Base-by-base conservation (phyloP, 2,329 filamentous ascomycete species). In the Sporothrix dimorphospora region DNA sequence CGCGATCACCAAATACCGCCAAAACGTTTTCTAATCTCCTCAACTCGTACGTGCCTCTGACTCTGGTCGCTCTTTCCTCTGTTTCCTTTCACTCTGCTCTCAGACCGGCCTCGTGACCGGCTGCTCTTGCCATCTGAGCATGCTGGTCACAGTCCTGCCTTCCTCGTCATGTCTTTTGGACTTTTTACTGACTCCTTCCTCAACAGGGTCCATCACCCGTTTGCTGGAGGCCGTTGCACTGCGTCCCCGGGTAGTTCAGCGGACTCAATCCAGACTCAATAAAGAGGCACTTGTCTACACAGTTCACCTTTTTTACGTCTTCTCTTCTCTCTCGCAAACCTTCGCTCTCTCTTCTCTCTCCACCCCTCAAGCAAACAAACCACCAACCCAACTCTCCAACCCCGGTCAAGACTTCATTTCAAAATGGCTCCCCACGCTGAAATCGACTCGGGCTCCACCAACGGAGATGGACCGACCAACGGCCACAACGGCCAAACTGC, bases 1-100 rank as follows among this genome's bases (percentile, higher is more conserved):
- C 79, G 86, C 90, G 89, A 85, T 92, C 90, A 84, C 83, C 77
- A 75, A 80, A 80, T 82, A 82, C 83, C 91, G 91, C 88, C 93
- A 97, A 93, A 86, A 97, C 94, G 94, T 98, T 97, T 91, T 95
- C 94, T 88, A 98, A 97, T 86, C 92, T 97, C 79, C 91, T 98
- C 78, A 96, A 96, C 89, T 97, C 94, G 94, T 97, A 89, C 83
- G 94, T 81, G 21, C 4, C 21, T 12, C 24, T 21, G 63, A 21
- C 24, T 16, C 42, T 45, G 27, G 21, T 47, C 65, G 51, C 19
- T 55, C 30, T 11, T 65, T 27, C 55, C 47, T 65, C 21, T 55
- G n/a, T 11, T 65, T 27, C 55, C 47, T 65, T 16, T 30, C 24
- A n/a, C 9, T n/a, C 38, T 57, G 53, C 42, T 47, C 14, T 16